Conservation (phyloP, 306 rosid species). For the Castanea sativa region DNA sequence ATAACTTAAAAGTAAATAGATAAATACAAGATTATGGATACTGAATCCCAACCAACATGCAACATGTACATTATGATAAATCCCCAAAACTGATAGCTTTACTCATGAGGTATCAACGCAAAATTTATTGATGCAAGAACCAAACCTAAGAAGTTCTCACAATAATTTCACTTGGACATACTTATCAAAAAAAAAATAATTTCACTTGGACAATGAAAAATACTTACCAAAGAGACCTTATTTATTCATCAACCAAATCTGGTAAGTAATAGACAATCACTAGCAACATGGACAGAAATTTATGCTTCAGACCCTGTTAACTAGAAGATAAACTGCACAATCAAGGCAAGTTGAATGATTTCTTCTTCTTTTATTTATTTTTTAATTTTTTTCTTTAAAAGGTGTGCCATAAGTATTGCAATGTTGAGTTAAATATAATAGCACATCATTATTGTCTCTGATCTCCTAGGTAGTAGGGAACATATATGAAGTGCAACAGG, state of each 20-base stretch:
- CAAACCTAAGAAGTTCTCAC: not conserved
- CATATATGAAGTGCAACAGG: not conserved
- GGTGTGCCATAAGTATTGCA: not conserved
- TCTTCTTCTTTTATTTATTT: not conserved
- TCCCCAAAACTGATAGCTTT: not conserved
- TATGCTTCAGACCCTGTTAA: not conserved
- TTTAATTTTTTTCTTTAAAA: not conserved
- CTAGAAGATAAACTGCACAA: not conserved
- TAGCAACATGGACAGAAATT: not conserved
- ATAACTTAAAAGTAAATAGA: not conserved
- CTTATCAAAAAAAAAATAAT: no score
- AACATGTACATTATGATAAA: not conserved
- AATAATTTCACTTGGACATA: not conserved
- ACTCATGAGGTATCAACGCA: constrained; percentile 16
- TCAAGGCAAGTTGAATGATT: not conserved
- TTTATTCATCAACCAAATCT: not conserved
- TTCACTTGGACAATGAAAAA: not conserved
- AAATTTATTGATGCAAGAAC: constrained; percentile 11
- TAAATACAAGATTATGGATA: not conserved
- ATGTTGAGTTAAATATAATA: not conserved
- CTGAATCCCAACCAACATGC: not conserved
- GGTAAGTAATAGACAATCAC: not conserved
- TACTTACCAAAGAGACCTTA: not conserved
- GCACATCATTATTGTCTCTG: constrained; percentile 1
- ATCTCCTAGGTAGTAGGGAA: constrained; percentile 4